Evolutionary conservation across 2,329 filamentous ascomycete genomes (phyloP).

Genomic region (Arthrobotrys megalospora): DNA sequence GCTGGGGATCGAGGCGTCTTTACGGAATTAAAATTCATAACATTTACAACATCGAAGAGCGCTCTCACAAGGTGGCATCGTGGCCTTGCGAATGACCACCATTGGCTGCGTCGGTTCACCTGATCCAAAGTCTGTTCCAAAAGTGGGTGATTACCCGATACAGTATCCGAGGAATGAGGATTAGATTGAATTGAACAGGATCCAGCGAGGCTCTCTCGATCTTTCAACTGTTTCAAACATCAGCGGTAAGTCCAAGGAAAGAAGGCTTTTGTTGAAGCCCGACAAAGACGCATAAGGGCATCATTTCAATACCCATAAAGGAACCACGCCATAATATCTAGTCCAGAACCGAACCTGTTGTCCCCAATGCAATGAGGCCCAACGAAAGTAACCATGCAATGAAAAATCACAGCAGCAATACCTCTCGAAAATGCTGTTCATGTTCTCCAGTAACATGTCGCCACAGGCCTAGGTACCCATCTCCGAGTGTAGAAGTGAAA

Average conservation of each 20-base stretch:
- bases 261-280: too few species aligned
- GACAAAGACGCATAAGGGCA: too few species aligned
- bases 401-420: constrained; percentile 23
- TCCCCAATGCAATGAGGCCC: background rate
- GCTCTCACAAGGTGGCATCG: constrained; percentile 9
- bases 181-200: background rate
- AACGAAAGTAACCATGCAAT: background rate
- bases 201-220: background rate
- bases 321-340: background rate
- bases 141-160: constrained; percentile 27
- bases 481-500: constrained; percentile 23
- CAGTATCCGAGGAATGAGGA: constrained; percentile 6
- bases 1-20: constrained; percentile 6
- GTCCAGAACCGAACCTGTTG: background rate
- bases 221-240: too few species aligned
- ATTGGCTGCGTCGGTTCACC: constrained; percentile 28
- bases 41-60: background rate
- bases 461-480: constrained; percentile 44
- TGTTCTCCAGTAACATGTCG: constrained; percentile 37
- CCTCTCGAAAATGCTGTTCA: constrained; percentile 26
- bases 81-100: constrained; percentile 17
- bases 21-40: constrained; percentile 23
- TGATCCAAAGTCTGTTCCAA: constrained; percentile 21
- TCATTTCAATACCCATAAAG: too few species aligned
- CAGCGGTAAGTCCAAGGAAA: too few species aligned